phyloP scores from a whole-genome alignment of 257 asterid species.

The Petunia secreta region DNA sequence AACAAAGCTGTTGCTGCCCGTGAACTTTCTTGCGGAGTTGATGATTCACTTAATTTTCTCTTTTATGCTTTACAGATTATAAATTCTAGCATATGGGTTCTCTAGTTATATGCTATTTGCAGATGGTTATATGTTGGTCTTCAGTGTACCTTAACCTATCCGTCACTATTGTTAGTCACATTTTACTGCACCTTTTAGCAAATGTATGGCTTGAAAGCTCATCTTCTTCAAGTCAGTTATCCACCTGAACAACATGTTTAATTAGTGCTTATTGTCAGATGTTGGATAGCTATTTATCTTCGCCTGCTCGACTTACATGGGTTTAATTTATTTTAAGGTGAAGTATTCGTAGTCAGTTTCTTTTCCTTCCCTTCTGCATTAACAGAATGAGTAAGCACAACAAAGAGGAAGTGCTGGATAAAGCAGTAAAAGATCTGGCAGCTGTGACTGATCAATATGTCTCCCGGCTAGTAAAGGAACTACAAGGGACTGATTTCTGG shows the following conservation, averaged over 20 bases:
- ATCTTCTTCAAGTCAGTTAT: background rate
- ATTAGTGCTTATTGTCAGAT: background rate
- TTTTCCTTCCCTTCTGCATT: slow-evolving; percentile 20
- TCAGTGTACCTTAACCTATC: background rate
- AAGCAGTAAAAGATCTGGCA: slow-evolving; percentile 81
- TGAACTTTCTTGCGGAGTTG: slow-evolving; percentile 3
- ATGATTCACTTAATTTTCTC: slow-evolving; percentile 7
- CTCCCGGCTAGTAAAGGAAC: slow-evolving; percentile 76
- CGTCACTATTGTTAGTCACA: background rate
- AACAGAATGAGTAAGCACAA: slow-evolving; percentile 78
- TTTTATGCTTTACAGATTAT: background rate
- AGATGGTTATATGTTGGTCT: slow-evolving; percentile 18
- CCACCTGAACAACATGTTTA: background rate
- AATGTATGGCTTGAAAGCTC: slow-evolving; percentile 19
- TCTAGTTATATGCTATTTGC: background rate
- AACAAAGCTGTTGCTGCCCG: slow-evolving; percentile 22
- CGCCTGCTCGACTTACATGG: background rate
- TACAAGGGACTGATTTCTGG: slow-evolving; percentile 92
- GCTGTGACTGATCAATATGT: slow-evolving; percentile 70
- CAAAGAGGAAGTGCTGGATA: slow-evolving; percentile 71
- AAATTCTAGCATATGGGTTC: too few relatives aligned
- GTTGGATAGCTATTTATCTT: slow-evolving; percentile 22
- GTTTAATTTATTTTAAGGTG: background rate
- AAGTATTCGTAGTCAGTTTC: background rate
- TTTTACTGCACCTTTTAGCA: background rate